Evolutionary conservation across 2,329 filamentous ascomycete species (phyloP).

Genomic region (Fusarium clavum): DNA sequence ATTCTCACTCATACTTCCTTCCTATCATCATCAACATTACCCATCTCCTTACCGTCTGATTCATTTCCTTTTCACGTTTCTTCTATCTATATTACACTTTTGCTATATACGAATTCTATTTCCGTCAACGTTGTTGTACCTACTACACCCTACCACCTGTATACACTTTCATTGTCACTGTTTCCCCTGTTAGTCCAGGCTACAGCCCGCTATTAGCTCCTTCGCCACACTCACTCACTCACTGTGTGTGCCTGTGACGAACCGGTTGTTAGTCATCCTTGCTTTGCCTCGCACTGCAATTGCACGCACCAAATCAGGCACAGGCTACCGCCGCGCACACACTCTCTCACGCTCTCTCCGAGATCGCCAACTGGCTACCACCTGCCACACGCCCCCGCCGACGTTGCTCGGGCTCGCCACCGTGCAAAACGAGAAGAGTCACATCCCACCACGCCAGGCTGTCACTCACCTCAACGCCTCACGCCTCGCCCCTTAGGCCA

Average conservation of each 20-base stretch:
- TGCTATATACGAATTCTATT: constrained; percentile 27
- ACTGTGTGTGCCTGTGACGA: constrained; percentile 32
- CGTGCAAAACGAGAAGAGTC: constrained; percentile 53
- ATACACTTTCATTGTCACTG: constrained; percentile 18
- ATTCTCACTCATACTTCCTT: constrained; percentile 23
- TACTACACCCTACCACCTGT: constrained; percentile 2
- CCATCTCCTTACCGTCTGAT: constrained; percentile 28
- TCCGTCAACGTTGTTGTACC: constrained; percentile 4
- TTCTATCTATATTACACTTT: constrained; percentile 9
- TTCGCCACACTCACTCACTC: constrained; percentile 43
- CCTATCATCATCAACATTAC: constrained; percentile 10
- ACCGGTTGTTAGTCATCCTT: constrained; percentile 43
- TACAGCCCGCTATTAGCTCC: constrained; percentile 37
- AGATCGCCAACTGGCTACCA: constrained; percentile 54
- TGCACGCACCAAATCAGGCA: constrained; percentile 31
- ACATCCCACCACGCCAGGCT: constrained; percentile 49
- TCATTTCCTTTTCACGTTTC: constrained; percentile 14
- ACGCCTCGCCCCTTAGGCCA: constrained; percentile 52
- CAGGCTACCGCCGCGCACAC: constrained; percentile 47
- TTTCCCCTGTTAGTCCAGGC: constrained; percentile 41
- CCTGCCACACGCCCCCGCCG: constrained; percentile 47
- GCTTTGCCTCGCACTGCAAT: constrained; percentile 8
- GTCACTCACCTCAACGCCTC: constrained; percentile 44
- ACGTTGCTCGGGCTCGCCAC: constrained; percentile 52
- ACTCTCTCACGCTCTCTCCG: constrained; percentile 52